These are phyloP conservation scores for Camellia sinensis DNA, from an alignment of 148 eudicot genomes.

Conservation along the genomic window DNA sequence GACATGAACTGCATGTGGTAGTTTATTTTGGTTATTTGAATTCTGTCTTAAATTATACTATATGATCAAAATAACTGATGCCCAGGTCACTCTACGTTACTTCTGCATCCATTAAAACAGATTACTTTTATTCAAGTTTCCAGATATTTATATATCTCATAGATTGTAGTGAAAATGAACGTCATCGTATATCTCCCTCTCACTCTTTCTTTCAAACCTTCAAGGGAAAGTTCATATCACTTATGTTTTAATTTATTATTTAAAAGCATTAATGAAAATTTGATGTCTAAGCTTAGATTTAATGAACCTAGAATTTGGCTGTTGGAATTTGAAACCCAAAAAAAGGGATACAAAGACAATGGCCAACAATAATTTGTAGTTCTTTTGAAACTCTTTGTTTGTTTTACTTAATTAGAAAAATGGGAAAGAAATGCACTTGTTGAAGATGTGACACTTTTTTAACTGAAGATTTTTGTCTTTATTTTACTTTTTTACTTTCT, in stretches of 20 bases:
- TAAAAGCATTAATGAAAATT: not conserved
- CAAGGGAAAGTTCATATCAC: not conserved
- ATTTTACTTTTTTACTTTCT: not conserved
- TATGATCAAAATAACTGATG: not conserved
- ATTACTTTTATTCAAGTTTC: not conserved
- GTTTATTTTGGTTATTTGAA: not conserved
- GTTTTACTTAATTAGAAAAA: not conserved
- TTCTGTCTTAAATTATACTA: not conserved
- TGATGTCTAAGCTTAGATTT: not conserved
- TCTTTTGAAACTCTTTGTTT: not conserved
- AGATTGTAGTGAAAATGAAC: not conserved
- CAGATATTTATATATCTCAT: not conserved
- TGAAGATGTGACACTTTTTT: slow-evolving; percentile 1
- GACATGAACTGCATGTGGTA: not conserved
- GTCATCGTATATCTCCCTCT: not conserved
- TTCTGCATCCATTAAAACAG: not conserved
- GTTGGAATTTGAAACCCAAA: not conserved
- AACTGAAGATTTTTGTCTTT: not conserved
- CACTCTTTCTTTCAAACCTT: not conserved
- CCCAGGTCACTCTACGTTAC: not conserved
- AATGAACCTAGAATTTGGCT: not conserved
- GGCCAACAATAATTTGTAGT: not conserved
- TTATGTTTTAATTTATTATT: not conserved
- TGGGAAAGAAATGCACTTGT: not conserved
- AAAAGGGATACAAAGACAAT: not conserved